phyloP scores from a whole-genome alignment of 495 filamentous ascomycete species.

The Terfezia claveryi region DNA sequence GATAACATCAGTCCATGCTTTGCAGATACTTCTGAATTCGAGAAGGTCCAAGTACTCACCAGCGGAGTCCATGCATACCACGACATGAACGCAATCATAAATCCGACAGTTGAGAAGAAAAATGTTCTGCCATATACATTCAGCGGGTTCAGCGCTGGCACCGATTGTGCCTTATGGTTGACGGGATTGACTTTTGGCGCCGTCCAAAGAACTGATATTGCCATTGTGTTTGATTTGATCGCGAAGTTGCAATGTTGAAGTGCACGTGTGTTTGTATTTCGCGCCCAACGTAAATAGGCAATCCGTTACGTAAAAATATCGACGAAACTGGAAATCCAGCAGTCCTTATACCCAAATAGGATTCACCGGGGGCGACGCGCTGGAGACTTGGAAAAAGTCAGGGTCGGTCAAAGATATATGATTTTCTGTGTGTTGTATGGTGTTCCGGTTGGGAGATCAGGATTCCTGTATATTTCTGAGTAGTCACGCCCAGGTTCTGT shows the following conservation, averaged over 20 bases:
- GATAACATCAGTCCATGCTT: background rate
- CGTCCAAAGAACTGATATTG: constrained; percentile 32
- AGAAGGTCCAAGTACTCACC: constrained; percentile 27
- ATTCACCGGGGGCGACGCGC: too few relatives aligned
- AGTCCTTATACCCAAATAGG: too few relatives aligned
- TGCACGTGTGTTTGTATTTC: background rate
- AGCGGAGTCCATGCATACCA: constrained; percentile 77
- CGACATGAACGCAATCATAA: constrained; percentile 87
- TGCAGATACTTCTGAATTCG: constrained; percentile 5
- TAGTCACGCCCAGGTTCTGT: too few relatives aligned
- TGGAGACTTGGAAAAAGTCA: too few relatives aligned
- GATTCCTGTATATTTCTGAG: too few relatives aligned
- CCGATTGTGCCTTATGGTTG: constrained; percentile 57
- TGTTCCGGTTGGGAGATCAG: too few relatives aligned
- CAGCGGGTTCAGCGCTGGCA: constrained; percentile 61
- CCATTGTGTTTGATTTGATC: constrained; percentile 16
- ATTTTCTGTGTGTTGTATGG: too few relatives aligned
- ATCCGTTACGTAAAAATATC: background rate
- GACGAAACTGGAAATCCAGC: too few relatives aligned
- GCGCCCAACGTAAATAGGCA: background rate
- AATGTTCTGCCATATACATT: constrained; percentile 74
- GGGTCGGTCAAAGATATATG: too few relatives aligned
- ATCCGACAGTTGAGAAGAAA: constrained; percentile 87
- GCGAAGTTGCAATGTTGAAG: too few relatives aligned
- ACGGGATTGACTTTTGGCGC: constrained; percentile 47